A percentile compares a stretch with the other conserved stretches of the same genome.
Conservation (phyloP, 1,284 basidiomycete genomes). For the Malassezia sp. region DNA sequence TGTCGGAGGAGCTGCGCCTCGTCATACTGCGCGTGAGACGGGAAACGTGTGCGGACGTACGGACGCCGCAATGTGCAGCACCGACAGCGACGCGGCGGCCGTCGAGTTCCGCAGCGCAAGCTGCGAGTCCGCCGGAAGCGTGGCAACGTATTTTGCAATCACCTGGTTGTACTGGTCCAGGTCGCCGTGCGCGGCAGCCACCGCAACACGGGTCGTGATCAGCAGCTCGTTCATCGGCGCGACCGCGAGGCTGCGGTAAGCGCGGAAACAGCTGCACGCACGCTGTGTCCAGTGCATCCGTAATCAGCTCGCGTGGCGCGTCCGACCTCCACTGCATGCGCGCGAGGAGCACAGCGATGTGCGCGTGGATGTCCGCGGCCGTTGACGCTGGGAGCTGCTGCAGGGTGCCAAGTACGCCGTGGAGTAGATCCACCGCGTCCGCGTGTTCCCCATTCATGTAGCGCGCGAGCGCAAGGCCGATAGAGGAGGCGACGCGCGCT, state of each 20-base stretch:
- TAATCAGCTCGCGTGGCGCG: slow-evolving; percentile 63
- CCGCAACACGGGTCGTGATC: slow-evolving; percentile 10
- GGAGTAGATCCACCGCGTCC: slow-evolving; percentile 7
- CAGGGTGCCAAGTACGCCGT: slow-evolving; percentile 7
- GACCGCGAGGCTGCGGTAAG: slow-evolving; percentile 5
- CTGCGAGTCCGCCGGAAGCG: not conserved
- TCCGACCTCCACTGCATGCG: slow-evolving; percentile 67
- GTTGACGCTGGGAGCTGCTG: not conserved
- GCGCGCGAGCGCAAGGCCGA: slow-evolving; percentile 18
- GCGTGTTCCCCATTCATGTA: slow-evolving; percentile 11
- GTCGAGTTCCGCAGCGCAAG: slow-evolving; percentile 6
- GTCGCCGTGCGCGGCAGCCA: slow-evolving; percentile 9
- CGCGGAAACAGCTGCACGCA: not conserved
- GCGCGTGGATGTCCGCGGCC: slow-evolving; percentile 55
- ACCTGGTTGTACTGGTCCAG: slow-evolving; percentile 4
- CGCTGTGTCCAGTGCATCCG: slow-evolving; percentile 58
- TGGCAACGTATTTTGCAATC: slow-evolving; percentile 4
- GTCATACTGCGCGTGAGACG: slow-evolving; percentile 5
- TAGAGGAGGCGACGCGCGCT: slow-evolving; percentile 10
- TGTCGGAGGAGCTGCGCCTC: slow-evolving; percentile 5
- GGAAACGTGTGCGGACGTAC: slow-evolving; percentile 2
- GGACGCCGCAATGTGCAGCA: slow-evolving; percentile 10
- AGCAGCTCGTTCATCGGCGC: slow-evolving; percentile 7
- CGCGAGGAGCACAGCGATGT: slow-evolving; percentile 63
- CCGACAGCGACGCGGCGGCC: slow-evolving; percentile 4